Evolutionary conservation across 225 moss, liverwort and hornwort genomes (phyloP).

Genomic region (Marchantia polymorpha): DNA sequence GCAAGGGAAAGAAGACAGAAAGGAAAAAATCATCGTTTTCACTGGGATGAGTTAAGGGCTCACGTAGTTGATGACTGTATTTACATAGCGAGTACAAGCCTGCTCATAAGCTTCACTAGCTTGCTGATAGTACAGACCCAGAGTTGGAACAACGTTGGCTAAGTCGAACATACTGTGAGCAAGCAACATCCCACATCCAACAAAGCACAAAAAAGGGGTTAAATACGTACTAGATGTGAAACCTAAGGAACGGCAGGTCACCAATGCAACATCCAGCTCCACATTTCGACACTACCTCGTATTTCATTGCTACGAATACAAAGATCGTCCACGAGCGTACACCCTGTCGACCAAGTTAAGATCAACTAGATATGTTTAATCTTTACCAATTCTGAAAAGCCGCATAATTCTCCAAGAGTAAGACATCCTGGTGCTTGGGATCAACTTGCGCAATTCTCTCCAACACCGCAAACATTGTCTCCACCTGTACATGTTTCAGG

Average conservation of each 20-base stretch:
- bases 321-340: neutral
- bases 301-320: neutral
- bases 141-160: conserved; percentile 82
- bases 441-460: conserved; percentile 92
- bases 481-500: conserved; percentile 57
- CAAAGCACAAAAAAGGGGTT: conserved; percentile 4
- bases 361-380: neutral
- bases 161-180: conserved; percentile 89
- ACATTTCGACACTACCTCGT: neutral
- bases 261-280: neutral
- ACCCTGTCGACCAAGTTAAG: neutral
- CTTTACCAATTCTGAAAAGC: conserved; percentile 93
- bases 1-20: neutral
- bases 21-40: neutral
- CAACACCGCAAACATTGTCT: conserved; percentile 93
- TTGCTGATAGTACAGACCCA: conserved; percentile 94
- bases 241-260: neutral
- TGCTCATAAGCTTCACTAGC: conserved; percentile 97
- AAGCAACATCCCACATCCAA: conserved; percentile 3
- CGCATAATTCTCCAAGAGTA: conserved; percentile 94
- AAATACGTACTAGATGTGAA: conserved; percentile 11
- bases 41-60: conserved; percentile 29
- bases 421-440: conserved; percentile 87
- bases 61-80: conserved; percentile 87
- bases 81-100: conserved; percentile 96